Evolutionary conservation across 2,329 filamentous ascomycete species (phyloP).

Genomic region (Penicillium sp.): DNA sequence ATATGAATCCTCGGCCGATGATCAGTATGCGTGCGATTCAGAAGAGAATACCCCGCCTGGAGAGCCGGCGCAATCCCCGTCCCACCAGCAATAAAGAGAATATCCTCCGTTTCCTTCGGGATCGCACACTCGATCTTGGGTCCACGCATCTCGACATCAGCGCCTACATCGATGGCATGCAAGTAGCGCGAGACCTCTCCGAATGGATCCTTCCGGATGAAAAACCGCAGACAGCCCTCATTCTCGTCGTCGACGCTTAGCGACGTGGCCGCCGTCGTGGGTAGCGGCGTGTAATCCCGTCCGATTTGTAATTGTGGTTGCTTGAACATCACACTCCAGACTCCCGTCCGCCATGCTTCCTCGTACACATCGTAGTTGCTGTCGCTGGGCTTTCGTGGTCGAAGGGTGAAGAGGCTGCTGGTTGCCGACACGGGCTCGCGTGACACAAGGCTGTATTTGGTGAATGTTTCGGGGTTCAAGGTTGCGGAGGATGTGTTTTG

Average conservation of each 20-base stretch:
- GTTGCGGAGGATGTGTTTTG: constrained; percentile 25
- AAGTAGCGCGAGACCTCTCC: constrained; percentile 88
- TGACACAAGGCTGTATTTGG: constrained; percentile 42
- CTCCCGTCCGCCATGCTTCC: constrained; percentile 58
- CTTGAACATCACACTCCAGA: constrained; percentile 91
- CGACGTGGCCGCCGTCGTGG: constrained; percentile 23
- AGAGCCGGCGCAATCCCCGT: constrained; percentile 89
- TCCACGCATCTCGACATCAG: constrained; percentile 72
- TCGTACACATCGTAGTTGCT: constrained; percentile 41
- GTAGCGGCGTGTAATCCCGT: constrained; percentile 85
- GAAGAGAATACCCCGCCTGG: constrained; percentile 68
- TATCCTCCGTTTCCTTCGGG: constrained; percentile 53
- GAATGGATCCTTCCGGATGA: constrained; percentile 72
- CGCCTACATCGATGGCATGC: constrained; percentile 60
- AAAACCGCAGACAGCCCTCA: constrained; percentile 60
- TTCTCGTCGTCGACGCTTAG: constrained; percentile 28
- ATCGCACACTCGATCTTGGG: constrained; percentile 69
- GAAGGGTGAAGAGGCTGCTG: constrained; percentile 47
- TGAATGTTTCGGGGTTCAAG: constrained; percentile 40
- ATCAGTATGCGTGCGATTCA: constrained; percentile 28
- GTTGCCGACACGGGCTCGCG: constrained; percentile 47
- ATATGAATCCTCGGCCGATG: constrained; percentile 60
- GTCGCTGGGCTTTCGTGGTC: constrained; percentile 32
- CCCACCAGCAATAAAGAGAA: constrained; percentile 86
- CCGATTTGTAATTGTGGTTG: constrained; percentile 93